Base-by-base conservation (phyloP, 2,329 filamentous ascomycete genomes). In the Anisogramma anomala region DNA sequence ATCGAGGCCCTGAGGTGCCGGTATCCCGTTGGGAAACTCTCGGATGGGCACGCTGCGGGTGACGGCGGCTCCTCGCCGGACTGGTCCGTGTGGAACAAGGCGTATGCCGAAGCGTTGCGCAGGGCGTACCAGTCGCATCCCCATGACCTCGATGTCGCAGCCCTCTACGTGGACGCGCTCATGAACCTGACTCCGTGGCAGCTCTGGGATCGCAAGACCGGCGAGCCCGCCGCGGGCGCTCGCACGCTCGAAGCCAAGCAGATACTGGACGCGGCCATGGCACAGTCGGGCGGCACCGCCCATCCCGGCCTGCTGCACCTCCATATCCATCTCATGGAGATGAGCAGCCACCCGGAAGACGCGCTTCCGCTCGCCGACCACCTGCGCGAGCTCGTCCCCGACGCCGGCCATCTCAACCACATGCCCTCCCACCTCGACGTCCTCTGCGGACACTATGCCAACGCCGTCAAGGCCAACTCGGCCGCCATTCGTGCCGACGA, bases 361-460 rank as follows among this genome's bases (percentile, higher is more conserved):
- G 82, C 77, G 1, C 56, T 84, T 13, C 62, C 69, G 0, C 65
- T 71, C 0, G 80, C 79, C 4, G 71, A 85, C 51, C 60, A 64
- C 13, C 66, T 86, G 9, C 74, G 81, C 17, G 67, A 65, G 8
- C 66, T 85, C 2, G 72, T 81, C 0, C 81, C 81, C 0, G 80
- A 85, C 53, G 68, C 74, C 0, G 82, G 81, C 1, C 82, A 87
- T 56, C 61, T 84, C 0, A 45, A 37, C 18, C 45, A 47, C 39
- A 88, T 89, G 84, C 82, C 83, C 0, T 77, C 77, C 0, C 84
- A 89, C 56, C 65, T 88, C 26, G 82, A 88, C 55, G 72, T 84
- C 9, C 68, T 87, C 0, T 72, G 78, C 20, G 84, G 84, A 10
- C 74, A 86, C 51, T 88, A 86, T 53, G 64, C 70, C 22, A 66